Evolutionary conservation across 2,329 filamentous ascomycete genomes (phyloP), one percentile per base, ranked within the genome.

Genomic region (Fusarium pseudoanthophilum): DNA sequence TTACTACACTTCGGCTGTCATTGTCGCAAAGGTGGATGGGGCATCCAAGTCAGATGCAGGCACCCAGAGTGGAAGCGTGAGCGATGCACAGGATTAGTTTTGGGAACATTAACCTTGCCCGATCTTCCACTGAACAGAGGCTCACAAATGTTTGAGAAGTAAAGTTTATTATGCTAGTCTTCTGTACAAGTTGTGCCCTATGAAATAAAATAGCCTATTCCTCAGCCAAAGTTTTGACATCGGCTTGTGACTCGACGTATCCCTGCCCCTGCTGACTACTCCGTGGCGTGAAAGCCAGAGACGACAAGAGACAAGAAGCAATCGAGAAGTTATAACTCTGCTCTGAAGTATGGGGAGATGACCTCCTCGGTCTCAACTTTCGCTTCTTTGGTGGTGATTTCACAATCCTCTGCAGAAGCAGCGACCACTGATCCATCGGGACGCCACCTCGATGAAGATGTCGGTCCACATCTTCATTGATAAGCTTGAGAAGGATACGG

Each of bases 1-100:
- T 1, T 74, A 56, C 28, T 73, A 75, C 3, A 64, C 69, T 11
- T 64, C 69, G 3, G 60, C 65, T 3, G 62, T 68, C 11, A 71
- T 75, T 13, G 11, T 68, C 2, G 72, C 52, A 1, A n/a, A 67
- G 10, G 32, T 61, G 21, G 21, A 58, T 4, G 14, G 11, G 21
- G 14, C 9, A 3, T 37, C 15, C 2, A 1, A 24, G 2, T 4
- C 7, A 11, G 8, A 43, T 3, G 1, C 14, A 14, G 1, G 8
- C 28, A 20, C 34, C 4, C 2, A 7, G 16, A 52, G 26, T 39
- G 30, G n/a, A 9, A 37, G 36, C 36, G 30, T 9, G 24, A 20
- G 37, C 11, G 26, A 43, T 20, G 28, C 28, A 30, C 36, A 26
- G 14, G 9, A 9, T 26, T 36, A 26, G 16, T 9, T 8, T 49